phyloP scores from a whole-genome alignment of 2,329 filamentous ascomycete genomes.

The Byssothecium circinans region DNA sequence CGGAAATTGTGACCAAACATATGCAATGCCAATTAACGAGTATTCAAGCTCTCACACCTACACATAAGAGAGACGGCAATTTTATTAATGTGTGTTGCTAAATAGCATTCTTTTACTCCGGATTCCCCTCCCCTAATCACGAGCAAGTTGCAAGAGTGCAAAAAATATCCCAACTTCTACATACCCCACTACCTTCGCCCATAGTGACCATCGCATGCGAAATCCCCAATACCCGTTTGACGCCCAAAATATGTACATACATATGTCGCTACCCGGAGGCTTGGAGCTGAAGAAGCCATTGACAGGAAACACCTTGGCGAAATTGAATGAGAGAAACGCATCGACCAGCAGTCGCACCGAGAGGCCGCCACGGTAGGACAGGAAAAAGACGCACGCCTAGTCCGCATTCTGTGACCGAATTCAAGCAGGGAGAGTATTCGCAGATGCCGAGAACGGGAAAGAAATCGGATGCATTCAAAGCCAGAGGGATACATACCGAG shows the following conservation, averaged over 20 bases:
- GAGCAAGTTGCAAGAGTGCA: too few species aligned
- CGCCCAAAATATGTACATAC: slow-evolving; percentile 11
- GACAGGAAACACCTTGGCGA: background rate
- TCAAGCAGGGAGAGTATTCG: background rate
- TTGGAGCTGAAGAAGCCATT: background rate
- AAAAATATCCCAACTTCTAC: background rate
- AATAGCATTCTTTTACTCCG: background rate
- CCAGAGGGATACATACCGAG: background rate
- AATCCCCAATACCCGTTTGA: background rate
- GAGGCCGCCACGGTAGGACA: background rate
- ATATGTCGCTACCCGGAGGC: background rate
- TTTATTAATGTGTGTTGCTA: background rate
- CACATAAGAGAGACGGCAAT: background rate
- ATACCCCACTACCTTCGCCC: background rate
- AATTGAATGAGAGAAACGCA: background rate
- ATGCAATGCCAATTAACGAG: background rate
- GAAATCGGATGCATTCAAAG: background rate
- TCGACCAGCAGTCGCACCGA: background rate
- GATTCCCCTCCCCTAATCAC: background rate
- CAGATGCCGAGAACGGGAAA: background rate
- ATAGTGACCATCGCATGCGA: background rate
- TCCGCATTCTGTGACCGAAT: background rate
- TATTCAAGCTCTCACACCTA: background rate
- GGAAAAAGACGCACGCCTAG: background rate
- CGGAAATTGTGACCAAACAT: too few species aligned